These are phyloP conservation scores for Golubevia sp. DNA, from an alignment of 1,284 basidiomycete species.

Conservation along the genomic window DNA sequence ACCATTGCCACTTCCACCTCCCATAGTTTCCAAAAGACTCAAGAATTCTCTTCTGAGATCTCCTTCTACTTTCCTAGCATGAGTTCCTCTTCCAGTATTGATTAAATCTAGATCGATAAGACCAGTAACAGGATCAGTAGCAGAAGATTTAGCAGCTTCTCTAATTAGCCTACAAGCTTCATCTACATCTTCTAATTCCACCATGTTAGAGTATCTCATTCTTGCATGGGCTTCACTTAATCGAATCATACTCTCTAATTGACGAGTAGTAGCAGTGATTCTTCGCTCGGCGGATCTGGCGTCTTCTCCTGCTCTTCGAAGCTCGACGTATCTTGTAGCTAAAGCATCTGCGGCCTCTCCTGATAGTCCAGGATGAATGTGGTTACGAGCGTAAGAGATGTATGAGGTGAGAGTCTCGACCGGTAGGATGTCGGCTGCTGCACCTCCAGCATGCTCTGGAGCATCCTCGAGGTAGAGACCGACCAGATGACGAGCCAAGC, in stretches of 20 bases:
- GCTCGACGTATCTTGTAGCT: slow-evolving; percentile 49
- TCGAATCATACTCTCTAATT: slow-evolving; percentile 60
- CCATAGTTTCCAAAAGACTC: slow-evolving; percentile 40
- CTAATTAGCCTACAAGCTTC: slow-evolving; percentile 55
- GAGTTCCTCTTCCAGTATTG: slow-evolving; percentile 47
- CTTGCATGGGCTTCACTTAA: slow-evolving; percentile 55
- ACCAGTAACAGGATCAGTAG: slow-evolving; percentile 58
- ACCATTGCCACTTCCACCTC: slow-evolving; percentile 18
- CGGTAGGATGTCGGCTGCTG: slow-evolving; percentile 44
- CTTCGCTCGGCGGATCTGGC: slow-evolving; percentile 51
- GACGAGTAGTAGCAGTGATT: slow-evolving; percentile 58
- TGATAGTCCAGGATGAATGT: slow-evolving; percentile 46
- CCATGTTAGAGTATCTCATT: slow-evolving; percentile 49
- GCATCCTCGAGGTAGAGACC: slow-evolving; percentile 55
- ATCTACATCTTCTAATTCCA: slow-evolving; percentile 50
- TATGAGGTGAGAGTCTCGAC: slow-evolving; percentile 56
- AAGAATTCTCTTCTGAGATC: slow-evolving; percentile 50
- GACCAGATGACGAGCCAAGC: slow-evolving; percentile 55
- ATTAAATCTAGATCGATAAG: slow-evolving; percentile 58
- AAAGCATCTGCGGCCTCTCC: slow-evolving; percentile 52
- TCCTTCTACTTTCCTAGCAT: slow-evolving; percentile 32
- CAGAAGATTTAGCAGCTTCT: slow-evolving; percentile 56
- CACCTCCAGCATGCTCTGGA: slow-evolving; percentile 26
- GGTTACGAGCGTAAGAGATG: slow-evolving; percentile 55
- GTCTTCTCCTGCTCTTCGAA: slow-evolving; percentile 53